phyloP scores from a whole-genome alignment of 1,139 yeast genomes.

The Scheffersomyces cryptocercus region DNA sequence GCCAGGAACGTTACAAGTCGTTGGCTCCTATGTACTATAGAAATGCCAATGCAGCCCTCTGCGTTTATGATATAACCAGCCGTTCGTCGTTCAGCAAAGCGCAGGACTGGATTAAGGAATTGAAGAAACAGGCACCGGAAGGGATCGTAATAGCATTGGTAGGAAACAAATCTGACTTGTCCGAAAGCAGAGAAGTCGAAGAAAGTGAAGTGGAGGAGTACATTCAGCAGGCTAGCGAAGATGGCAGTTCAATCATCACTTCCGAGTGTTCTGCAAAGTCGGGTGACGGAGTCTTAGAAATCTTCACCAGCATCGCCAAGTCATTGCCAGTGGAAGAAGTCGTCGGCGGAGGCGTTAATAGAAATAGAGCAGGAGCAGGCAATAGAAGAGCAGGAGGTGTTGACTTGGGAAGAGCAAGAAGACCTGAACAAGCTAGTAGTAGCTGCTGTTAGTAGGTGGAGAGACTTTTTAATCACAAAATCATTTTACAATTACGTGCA shows the following conservation, averaged over 20 bases:
- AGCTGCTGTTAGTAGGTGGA: slow-evolving; percentile 30
- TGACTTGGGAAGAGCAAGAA: slow-evolving; percentile 36
- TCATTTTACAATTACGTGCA: background rate
- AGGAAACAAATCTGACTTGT: slow-evolving; percentile 62
- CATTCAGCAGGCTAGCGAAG: slow-evolving; percentile 29
- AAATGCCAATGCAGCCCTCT: slow-evolving; percentile 42
- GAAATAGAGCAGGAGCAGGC: slow-evolving; percentile 24
- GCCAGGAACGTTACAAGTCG: slow-evolving; percentile 50
- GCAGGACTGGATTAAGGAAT: slow-evolving; percentile 93
- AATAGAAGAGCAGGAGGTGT: slow-evolving; percentile 34
- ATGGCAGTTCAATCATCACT: slow-evolving; percentile 27
- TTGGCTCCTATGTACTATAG: slow-evolving; percentile 54
- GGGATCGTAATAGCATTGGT: slow-evolving; percentile 58
- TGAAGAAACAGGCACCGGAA: slow-evolving; percentile 85
- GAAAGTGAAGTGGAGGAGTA: slow-evolving; percentile 38
- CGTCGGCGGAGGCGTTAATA: slow-evolving; percentile 24
- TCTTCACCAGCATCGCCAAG: slow-evolving; percentile 41
- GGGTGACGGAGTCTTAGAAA: slow-evolving; percentile 49
- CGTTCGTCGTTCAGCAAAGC: slow-evolving; percentile 80
- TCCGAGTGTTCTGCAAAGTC: slow-evolving; percentile 50
- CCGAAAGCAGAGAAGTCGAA: slow-evolving; percentile 49
- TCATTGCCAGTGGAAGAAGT: slow-evolving; percentile 48
- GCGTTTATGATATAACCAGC: slow-evolving; percentile 30
- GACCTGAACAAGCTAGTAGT: slow-evolving; percentile 21
- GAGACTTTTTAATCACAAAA: background rate